Evolutionary conservation across 164 flowering plant genomes (phyloP), one percentile per base, ranked within the genome.

Genomic region (Vitis labrusca): DNA sequence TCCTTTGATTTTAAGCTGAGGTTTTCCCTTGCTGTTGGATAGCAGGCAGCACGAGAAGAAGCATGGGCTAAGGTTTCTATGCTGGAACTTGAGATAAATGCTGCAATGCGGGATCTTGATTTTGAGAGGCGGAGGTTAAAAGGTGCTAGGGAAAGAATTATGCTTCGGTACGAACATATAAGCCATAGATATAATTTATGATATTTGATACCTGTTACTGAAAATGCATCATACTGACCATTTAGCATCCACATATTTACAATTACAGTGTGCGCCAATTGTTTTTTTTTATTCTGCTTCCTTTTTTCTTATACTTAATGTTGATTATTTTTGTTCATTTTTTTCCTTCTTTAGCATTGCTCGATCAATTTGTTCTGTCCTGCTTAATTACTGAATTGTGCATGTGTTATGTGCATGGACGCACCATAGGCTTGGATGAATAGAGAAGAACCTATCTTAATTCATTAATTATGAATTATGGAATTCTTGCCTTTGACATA

Each of bases 11-110:
- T 77, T 71, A 73, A 85, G 85, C 89, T 86, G 91, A 89, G 82
- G 71, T 68, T 71, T 74, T 75, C 70, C 44, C 61, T 71, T 88
- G 82, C 54, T 85, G 84, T 74, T 69, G 90, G 44, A 78, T 93
- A 93, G 99, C 99, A 96, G 99, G 89, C 92, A 63, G 98, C 97
- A 74, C 91, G 98, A 72, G 99, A 96, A 79, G 99, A 93, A 81
- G 99, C 99, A 63, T 93, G 99, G 97, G 93, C 95, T 32, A 93
- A 91, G 80, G 97, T 93, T 59, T 96, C 98, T 65, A 75, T 81
- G 10, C 92, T 96, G 67, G 98, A 92, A 73, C 93, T 96, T 68
- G 95, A 96, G 77, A 93, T 96, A 47, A 88, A 79, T 82, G 87
- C 91, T 73, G 94, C 97, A 57, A 71, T 89, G 84, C 80, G 97